phyloP scores from a whole-genome alignment of 164 flowering plant species.

The Akebia trifoliata region DNA sequence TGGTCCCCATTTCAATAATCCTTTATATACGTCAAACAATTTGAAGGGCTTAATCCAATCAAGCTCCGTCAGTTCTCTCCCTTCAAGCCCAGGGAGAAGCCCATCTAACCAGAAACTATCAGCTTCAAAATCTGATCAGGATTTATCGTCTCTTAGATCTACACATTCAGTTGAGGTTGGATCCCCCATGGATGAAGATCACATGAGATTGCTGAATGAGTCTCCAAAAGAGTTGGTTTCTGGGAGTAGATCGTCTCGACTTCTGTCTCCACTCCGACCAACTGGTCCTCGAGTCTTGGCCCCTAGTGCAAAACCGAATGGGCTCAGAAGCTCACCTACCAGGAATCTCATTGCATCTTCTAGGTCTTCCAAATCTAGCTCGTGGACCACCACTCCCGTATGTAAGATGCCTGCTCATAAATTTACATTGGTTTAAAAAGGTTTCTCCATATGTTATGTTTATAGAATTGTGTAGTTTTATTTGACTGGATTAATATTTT shows the following conservation, averaged over 20 bases:
- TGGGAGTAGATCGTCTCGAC: constrained; percentile 40
- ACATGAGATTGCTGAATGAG: constrained; percentile 40
- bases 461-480: neutral
- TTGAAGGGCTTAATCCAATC: constrained; percentile 50
- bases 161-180: constrained; percentile 53
- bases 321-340: constrained; percentile 35
- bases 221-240: constrained; percentile 42
- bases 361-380: constrained; percentile 38
- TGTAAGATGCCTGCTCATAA: constrained; percentile 50
- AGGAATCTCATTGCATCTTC: constrained; percentile 27
- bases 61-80: constrained; percentile 42
- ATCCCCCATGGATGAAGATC: constrained; percentile 59
- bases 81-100: constrained; percentile 47
- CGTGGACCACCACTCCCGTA: constrained; percentile 40
- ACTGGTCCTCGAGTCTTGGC: constrained; percentile 35
- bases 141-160: constrained; percentile 71
- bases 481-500: constrained; percentile 12
- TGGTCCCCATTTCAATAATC: constrained; percentile 29
- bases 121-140: constrained; percentile 87
- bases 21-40: constrained; percentile 43
- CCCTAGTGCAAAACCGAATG: constrained; percentile 34
- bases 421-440: constrained; percentile 7
- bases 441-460: constrained; percentile 1
- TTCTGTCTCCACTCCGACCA: constrained; percentile 46
- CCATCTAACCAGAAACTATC: constrained; percentile 45